Evolutionary conservation across 306 rosid genomes (phyloP).

Genomic region (Cicer yamashitae): DNA sequence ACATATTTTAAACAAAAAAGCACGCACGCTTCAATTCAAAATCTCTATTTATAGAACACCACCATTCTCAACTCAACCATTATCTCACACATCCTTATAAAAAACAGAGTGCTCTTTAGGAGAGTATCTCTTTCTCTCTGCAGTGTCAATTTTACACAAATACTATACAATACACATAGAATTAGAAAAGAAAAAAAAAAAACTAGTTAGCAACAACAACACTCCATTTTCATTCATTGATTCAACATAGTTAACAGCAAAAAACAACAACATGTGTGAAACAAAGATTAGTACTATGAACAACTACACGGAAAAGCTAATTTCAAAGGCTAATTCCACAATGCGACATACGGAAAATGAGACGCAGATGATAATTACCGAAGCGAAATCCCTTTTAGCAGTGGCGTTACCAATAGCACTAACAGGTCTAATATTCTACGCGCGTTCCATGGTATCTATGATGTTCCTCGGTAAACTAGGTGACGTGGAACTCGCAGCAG

Average conservation of each 20-base stretch:
- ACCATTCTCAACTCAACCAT: constrained; percentile 38
- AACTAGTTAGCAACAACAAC: too few species aligned
- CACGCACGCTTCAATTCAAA: constrained; percentile 25
- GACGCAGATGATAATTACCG: constrained; percentile 14
- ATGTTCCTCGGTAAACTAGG: constrained; percentile 82
- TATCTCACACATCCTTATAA: constrained; percentile 5
- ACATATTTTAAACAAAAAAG: constrained; percentile 5
- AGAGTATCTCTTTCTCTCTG: constrained; percentile 48
- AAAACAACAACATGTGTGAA: constrained; percentile 20
- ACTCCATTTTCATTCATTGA: background rate
- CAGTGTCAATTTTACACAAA: background rate
- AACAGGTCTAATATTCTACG: constrained; percentile 78
- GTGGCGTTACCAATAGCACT: constrained; percentile 71
- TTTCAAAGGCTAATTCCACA: too few species aligned
- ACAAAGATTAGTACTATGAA: background rate
- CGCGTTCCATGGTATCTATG: constrained; percentile 85
- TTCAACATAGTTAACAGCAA: background rate
- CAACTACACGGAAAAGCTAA: constrained; percentile 27
- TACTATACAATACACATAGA: background rate
- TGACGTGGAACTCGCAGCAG: constrained; percentile 70
- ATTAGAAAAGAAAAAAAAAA: background rate
- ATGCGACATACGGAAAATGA: background rate
- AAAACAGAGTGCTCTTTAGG: constrained; percentile 53
- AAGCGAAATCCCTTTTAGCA: constrained; percentile 60
- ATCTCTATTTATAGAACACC: constrained; percentile 44